Base-by-base conservation (phyloP, 139 green algal genomes). In the Chlorella sp. region DNA sequence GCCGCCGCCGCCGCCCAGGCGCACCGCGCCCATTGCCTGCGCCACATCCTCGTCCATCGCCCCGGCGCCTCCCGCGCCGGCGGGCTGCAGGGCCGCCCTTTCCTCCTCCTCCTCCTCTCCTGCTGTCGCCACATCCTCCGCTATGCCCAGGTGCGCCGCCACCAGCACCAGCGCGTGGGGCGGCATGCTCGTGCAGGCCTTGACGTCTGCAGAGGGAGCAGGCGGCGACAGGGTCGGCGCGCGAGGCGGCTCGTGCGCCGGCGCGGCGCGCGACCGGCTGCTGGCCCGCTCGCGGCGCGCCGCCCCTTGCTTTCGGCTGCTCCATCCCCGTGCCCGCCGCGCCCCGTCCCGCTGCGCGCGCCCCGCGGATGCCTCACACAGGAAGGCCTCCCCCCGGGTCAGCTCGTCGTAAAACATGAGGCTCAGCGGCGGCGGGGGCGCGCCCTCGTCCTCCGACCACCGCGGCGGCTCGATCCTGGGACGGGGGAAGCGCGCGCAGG, bases 341-440 rank as follows among this genome's bases (percentile, higher is more conserved):
- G n/a, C n/a, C n/a, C n/a, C n/a, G n/a, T n/a, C n/a, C n/a, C n/a
- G n/a, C n/a, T n/a, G n/a, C n/a, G n/a, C n/a, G n/a, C n/a, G n/a
- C n/a, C n/a, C n/a, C n/a, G n/a, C n/a, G n/a, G 21, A 67, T 25
- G n/a, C 23, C 65, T 68, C 25, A 74, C 73, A 86, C 66, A 91
- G 66, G 45, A 74, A 51, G 5, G 83, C 36, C 61, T 92, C 87
- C 11, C 77, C 76, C 0, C 87, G 77, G 23, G 79, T 92, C 25
- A 92, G 66, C 63, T 92, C 87, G 14, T 90, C 84, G 41, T 80
- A 91, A 27, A 85, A 79, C 5, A 87, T 6, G 40, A 89, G 73
- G 11, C n/a, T n/a, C n/a, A n/a, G n/a, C n/a, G n/a, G n/a, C n/a
- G n/a, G n/a, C n/a, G n/a, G n/a, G n/a, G n/a, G n/a, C 36, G 70